Evolutionary conservation across 257 asterid genomes (phyloP).

Genomic region (Gentiana straminea): DNA sequence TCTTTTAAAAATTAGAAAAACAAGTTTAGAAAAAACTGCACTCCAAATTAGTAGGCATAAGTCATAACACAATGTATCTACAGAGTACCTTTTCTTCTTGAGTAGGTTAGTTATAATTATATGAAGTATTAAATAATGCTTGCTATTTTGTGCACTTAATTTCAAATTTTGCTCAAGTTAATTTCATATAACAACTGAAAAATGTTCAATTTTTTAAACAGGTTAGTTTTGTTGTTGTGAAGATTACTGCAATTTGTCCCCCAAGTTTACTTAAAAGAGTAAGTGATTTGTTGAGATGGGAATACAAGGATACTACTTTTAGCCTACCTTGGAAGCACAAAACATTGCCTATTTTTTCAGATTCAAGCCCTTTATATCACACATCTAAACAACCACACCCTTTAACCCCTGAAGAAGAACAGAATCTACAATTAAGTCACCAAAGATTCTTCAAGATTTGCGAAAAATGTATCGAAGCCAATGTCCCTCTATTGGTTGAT

Average conservation of each 20-base stretch:
- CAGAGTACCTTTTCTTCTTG: too few species aligned
- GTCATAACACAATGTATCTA: too few species aligned
- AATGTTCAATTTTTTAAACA: slow-evolving; percentile 11
- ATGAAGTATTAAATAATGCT: too few species aligned
- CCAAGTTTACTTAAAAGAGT: slow-evolving; percentile 45
- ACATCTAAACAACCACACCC: slow-evolving; percentile 40
- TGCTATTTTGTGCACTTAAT: too few species aligned
- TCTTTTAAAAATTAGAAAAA: too few species aligned
- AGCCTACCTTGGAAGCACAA: slow-evolving; percentile 73
- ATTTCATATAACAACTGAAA: neutral
- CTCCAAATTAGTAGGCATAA: too few species aligned
- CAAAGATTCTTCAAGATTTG: slow-evolving; percentile 40
- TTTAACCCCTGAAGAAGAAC: slow-evolving; percentile 45
- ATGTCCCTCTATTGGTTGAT: slow-evolving; percentile 55
- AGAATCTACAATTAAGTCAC: slow-evolving; percentile 33
- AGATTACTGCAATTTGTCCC: slow-evolving; percentile 74
- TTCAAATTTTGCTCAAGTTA: too few species aligned
- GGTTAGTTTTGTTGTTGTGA: slow-evolving; percentile 83
- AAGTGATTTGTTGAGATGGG: slow-evolving; percentile 79
- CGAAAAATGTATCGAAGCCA: slow-evolving; percentile 21
- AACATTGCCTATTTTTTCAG: slow-evolving; percentile 45
- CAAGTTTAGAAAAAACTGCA: too few species aligned
- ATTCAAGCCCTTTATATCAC: slow-evolving; percentile 68
- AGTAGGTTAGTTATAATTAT: too few species aligned
- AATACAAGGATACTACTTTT: slow-evolving; percentile 31